Evolutionary conservation across 495 filamentous ascomycete species (phyloP), one percentile per base, ranked within the genome.

Genomic region (Penicillium egyptiacum): DNA sequence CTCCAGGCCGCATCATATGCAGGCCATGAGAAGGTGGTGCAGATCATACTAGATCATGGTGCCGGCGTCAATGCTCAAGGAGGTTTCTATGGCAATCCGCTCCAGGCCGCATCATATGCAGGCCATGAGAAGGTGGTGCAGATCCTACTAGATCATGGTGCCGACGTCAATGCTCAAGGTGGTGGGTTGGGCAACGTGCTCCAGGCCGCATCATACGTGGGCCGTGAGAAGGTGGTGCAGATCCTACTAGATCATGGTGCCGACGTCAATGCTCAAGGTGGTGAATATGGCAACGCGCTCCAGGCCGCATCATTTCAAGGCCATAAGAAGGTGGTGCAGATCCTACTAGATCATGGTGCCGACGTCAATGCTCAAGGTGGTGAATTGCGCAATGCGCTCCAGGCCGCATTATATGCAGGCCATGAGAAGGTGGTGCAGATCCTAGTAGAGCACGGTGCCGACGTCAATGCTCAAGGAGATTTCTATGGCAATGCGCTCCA

Each of bases 51-150:
- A 12, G 55, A 64, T 31, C 44, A 48, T 49, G 57, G 62, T 30
- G 62, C 65, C 30, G 46, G 58, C 46, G 28, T 63, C 40, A 62
- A 67, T 43, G 43, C 40, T n/a, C 42, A 48, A 37, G 53, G 50
- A 42, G 66, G 58, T 42, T 14, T 14, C 0, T 61, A 56, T 59
- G 62, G 60, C 44, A 70, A 50, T 57, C 54, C 67, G 19, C 58
- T 71, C 10, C 60, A 63, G 47, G 63, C 65, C 12, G 59, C 65
- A 22, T 45, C 43, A 16, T 35, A 1, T 3, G 14, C 0, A 1
- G 42, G 19, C 7, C 17, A 33, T 47, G 19, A 45, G 8, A 58
- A 31, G 47, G 35, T 59, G 4, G 60, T 56, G 1, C 40, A 60
- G 28, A 52, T 63, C 2, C 55, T 63, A 1, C 40, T 66, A n/a